Evolutionary conservation across 139 green algal genomes (phyloP).

Genomic region (Gonium pectorale): DNA sequence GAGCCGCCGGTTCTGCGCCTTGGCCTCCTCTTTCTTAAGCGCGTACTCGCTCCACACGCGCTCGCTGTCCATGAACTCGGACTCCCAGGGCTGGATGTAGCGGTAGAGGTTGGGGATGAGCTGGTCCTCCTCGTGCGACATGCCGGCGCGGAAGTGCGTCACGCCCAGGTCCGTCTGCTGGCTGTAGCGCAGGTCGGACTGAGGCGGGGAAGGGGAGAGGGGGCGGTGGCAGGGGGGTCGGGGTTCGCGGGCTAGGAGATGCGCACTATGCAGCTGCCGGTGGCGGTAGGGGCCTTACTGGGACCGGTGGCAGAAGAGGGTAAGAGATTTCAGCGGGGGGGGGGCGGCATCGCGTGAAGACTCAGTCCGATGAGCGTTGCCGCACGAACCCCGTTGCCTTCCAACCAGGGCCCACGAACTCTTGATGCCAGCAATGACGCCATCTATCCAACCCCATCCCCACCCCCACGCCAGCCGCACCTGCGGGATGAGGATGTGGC

Average conservation of each 20-base stretch:
- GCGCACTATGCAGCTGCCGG: neutral
- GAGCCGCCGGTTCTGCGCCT: conserved; percentile 78
- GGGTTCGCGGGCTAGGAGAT: neutral
- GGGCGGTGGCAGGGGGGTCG: conserved; percentile 15
- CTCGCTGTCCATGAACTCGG: conserved; percentile 97
- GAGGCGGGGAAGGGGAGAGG: conserved; percentile 11
- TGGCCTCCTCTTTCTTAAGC: conserved; percentile 91
- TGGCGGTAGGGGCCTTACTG: too few species aligned
- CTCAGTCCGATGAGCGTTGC: too few species aligned
- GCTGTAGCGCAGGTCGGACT: conserved; percentile 94
- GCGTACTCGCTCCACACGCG: conserved; percentile 99
- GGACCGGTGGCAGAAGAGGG: too few species aligned
- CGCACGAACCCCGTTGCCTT: too few species aligned
- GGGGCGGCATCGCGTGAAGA: too few species aligned
- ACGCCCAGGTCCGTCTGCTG: conserved; percentile 98
- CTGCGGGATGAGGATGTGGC: conserved; percentile 97
- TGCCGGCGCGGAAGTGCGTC: conserved; percentile 98
- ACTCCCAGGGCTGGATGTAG: conserved; percentile 96
- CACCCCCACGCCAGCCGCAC: neutral
- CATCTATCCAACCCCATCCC: neutral
- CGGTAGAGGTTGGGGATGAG: conserved; percentile 99
- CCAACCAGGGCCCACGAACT: too few species aligned
- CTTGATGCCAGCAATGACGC: too few species aligned
- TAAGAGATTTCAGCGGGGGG: too few species aligned
- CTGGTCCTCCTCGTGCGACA: conserved; percentile 99